Evolutionary conservation across 768 basidiomycete genomes (phyloP), one percentile per base, ranked within the genome.

Genomic region (Lactarius deliciosus): DNA sequence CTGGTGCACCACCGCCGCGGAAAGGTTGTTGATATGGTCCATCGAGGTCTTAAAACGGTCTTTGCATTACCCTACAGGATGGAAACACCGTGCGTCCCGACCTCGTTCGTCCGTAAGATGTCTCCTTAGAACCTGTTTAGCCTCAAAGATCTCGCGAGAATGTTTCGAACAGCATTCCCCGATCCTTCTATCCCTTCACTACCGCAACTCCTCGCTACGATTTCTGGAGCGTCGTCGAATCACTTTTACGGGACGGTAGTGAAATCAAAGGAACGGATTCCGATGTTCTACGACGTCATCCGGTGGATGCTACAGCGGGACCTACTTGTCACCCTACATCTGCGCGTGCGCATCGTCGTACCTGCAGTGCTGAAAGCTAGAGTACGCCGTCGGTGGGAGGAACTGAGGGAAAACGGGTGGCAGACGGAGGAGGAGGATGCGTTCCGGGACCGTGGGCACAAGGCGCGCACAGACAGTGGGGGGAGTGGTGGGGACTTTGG

Each of bases 231-330:
- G 0, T 80, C 83, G 59, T 84, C 86, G 40, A 89, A 85, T 66
- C 88, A 93, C 68, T 95, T 94, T 76, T 91, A 90, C 68, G 88
- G 89, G 18, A 84, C 91, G 11, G 86, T 97, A 55, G 89, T 92
- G 18, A 81, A 85, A 57, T 77, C 82, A 25, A 87, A 89, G 72
- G 88, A 89, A 45, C 79, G 82, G 13, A 84, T 94, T 34, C 81
- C 84, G 5, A 75, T 86, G 60, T 96, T 91, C 75, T 84, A 89
- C 69, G 86, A 93, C 32, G 91, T 96, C 36, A 86, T 98, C 13
- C 78, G 90, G 43, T 98, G 96, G 96, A 85, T 98, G 81, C 81
- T 98, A 43, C 91, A 91, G 73, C 86, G 87, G 47, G 94, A 94
- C 73, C 81, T 98, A 69, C 80, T 98, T 20, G 83, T 92, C 61